Base-by-base conservation (phyloP, 805 yeast genomes). In the Yarrowia sp. region DNA sequence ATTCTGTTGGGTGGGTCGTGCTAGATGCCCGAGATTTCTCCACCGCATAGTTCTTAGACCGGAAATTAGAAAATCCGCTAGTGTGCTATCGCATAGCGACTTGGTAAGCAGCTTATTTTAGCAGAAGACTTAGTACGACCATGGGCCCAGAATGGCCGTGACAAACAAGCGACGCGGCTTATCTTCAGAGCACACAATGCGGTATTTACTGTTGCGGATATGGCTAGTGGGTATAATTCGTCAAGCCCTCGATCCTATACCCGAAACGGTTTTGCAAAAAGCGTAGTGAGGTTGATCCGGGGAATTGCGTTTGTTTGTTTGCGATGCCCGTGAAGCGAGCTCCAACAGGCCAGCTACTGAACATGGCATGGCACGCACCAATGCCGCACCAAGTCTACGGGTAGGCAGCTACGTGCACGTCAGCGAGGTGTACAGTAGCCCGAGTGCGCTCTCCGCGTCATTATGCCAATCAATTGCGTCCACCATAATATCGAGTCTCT, bases 31-130 rank as follows among this genome's bases (percentile, higher is more conserved):
- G 51, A 29, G 49, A 29, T 27, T 44, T 29, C 51, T 44, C 51
- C 51, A 29, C 35, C 16, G 25, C 51, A n/a, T 19, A 3, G 3
- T 4, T n/a, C 8, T 14, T 44, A 44, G 51, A 16, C 51, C 25
- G 51, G 33, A 29, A 44, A 44, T 27, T 44, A 29, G 51, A 25
- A 44, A 5, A 2, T 21, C 10, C 35, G 35, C 51, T 44, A 44
- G 24, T 19, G 35, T n/a, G 47, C 51, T 44, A 44, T 44, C 51
- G 51, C 47, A 25, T n/a, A n/a, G n/a, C n/a, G n/a, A 44, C 12
- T 24, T 12, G 33, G 7, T n/a, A 44, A 25, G 10, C 25, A 27
- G 35, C 35, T n/a, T 13, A 27, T 18, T 44, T 44, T 44, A 44
- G 51, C 22, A 12, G 24, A 27, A 14, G 12, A 16, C n/a, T 24